Base-by-base conservation (phyloP, 2,329 filamentous ascomycete genomes). In the Fusarium sp. region DNA sequence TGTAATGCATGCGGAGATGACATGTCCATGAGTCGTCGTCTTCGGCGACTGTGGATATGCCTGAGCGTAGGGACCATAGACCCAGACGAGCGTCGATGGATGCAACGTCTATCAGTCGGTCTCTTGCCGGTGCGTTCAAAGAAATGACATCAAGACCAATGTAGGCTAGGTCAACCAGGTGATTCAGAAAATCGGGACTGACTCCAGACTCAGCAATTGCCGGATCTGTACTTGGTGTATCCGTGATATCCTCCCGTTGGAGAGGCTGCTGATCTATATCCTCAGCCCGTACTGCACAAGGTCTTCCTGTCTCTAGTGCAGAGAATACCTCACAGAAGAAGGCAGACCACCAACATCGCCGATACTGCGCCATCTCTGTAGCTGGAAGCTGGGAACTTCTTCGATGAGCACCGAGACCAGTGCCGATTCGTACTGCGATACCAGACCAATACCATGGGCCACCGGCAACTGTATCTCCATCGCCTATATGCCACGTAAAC, bases 361-460 rank as follows among this genome's bases (percentile, higher is more conserved):
- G 42, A 48, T 72, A 73, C 27, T 73, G 71, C 2, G 71, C 67
- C 49, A 61, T 73, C 11, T 73, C 71, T 1, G 56, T 50, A 3
- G 51, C 57, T 2, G 71, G 71, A 1, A 73, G 66, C 11, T 70
- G 69, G 1, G 57, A 57, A 25, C 71, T 74, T 6, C 43, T 55
- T 4, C 71, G 58, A 13, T 73, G 71, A 3, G 67, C 60, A 3
- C 71, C 71, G 0, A 72, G 54, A 0, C 71, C 71, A 0, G 67
- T 63, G 1, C 65, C 71, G 11, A 73, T 74, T 1, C 69, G 69
- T 2, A 72, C 42, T 2, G 71, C 71, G 8, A 72, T 66, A 6
- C 71, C 71, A 2, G 71, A 55, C 71, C 71, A 74, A 6, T 73
- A 73, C 71, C 71, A 73, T 0, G 71, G 71, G 0, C 71, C 71